Evolutionary conservation across 495 filamentous ascomycete genomes (phyloP).

Genomic region (Talaromyces ruber): DNA sequence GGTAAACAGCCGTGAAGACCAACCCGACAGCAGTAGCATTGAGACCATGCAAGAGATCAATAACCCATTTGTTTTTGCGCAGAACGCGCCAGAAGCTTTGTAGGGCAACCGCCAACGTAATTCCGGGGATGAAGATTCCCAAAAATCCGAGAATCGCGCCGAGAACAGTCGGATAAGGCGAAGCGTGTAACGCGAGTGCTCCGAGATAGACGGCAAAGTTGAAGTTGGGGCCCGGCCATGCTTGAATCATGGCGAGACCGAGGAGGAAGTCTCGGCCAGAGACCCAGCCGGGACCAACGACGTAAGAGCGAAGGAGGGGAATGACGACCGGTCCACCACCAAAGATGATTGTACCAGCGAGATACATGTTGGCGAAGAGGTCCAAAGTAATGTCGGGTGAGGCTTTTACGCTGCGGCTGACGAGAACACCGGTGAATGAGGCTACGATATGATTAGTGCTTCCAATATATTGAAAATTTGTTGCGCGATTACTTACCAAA

Average conservation of each 20-base stretch:
- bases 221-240: constrained; percentile 82
- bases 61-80: constrained; percentile 44
- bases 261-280: constrained; percentile 71
- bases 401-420: constrained; percentile 37
- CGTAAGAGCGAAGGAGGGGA: constrained; percentile 68
- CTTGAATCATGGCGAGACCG: constrained; percentile 74
- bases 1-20: constrained; percentile 81
- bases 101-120: constrained; percentile 55
- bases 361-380: constrained; percentile 74
- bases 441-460: constrained; percentile 9
- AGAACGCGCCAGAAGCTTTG: constrained; percentile 63
- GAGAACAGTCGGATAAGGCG: constrained; percentile 28
- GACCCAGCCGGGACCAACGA: constrained; percentile 76
- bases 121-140: constrained; percentile 66
- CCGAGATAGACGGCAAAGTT: constrained; percentile 81
- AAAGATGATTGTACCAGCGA: constrained; percentile 85
- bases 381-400: constrained; percentile 41
- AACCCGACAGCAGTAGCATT: constrained; percentile 73
- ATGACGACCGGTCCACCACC: constrained; percentile 84
- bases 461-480: background rate
- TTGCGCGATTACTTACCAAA: constrained; percentile 29
- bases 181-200: constrained; percentile 40
- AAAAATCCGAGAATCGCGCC: constrained; percentile 59
- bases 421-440: constrained; percentile 54
- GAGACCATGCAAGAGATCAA: constrained; percentile 53